Evolutionary conservation across 495 filamentous ascomycete genomes (phyloP), one percentile per base, ranked within the genome.

Genomic region (Penicillium maclennaniae): DNA sequence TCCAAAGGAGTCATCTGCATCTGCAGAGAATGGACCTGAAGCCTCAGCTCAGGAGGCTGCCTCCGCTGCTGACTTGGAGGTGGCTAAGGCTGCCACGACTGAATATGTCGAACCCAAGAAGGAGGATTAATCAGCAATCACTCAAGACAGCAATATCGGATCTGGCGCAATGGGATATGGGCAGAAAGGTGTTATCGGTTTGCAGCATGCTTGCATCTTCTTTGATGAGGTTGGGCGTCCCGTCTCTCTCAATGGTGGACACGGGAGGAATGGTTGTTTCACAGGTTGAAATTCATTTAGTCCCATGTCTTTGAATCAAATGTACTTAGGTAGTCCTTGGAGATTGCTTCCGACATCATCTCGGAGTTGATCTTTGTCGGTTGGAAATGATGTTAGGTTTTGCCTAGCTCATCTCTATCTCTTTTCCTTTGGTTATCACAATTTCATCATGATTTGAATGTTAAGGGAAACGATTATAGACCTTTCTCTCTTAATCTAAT

Each of bases 161-260:
- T 54, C 61, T 63, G 71, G 74, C 72, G 72, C 66, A 75, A 70
- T 45, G 67, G 70, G 62, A 59, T 62, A 67, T 58, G 66, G 58
- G 70, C 65, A 68, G 65, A 62, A 64, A 64, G 71, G 72, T 72
- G 69, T 74, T 76, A 62, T 69, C 53, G 62, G 69, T 59, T 65
- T 60, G 41, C 51, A 56, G 55, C 56, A 58, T 61, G 49, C 54
- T 61, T 54, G 55, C 50, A 63, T 69, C 49, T 40, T 50, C 43
- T 57, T 62, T 39, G 53, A 45, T 45, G 49, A 63, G 54, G 56
- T 23, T 54, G 59, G 54, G 58, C 45, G 50, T 47, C 40, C 42
- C 51, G 44, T 57, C 45, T 47, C 53, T 61, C 55, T 49, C 52
- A 27, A 16, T 49, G 26, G 23, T 38, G 41, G 50, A 55, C 4